phyloP scores from a whole-genome alignment of 768 basidiomycete species.

The Pulveroboletus sp. region DNA sequence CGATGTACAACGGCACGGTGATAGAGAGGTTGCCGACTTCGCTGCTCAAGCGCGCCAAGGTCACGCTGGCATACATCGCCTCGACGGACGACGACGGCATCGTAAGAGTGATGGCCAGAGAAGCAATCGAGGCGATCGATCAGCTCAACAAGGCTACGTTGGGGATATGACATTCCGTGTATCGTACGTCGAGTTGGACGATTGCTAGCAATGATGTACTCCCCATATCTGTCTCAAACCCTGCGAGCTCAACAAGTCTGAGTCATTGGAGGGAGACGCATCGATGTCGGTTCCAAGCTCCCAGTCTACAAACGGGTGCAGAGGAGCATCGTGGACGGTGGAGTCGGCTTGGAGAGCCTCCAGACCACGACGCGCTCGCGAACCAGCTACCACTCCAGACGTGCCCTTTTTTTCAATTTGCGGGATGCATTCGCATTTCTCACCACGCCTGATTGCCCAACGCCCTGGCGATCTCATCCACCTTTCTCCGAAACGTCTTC shows the following conservation, averaged over 20 bases:
- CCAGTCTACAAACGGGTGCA: slow-evolving; percentile 4
- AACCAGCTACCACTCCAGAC: slow-evolving; percentile 25
- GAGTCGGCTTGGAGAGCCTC: slow-evolving; percentile 20
- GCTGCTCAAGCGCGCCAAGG: slow-evolving; percentile 47
- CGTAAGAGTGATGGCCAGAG: slow-evolving; percentile 73
- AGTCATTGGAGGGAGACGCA: slow-evolving; percentile 74
- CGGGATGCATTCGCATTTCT: no score
- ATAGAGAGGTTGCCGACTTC: slow-evolving; percentile 21
- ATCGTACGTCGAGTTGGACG: background rate
- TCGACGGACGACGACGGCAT: slow-evolving; percentile 68
- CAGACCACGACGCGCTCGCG: slow-evolving; percentile 24
- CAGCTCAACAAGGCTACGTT: slow-evolving; percentile 47
- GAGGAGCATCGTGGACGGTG: slow-evolving; percentile 20
- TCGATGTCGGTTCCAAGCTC: slow-evolving; percentile 52
- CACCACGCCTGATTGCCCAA: slow-evolving; percentile 40
- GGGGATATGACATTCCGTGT: slow-evolving; percentile 16
- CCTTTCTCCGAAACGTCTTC: slow-evolving; percentile 61
- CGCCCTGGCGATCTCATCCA: slow-evolving; percentile 71
- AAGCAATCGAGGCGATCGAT: slow-evolving; percentile 53
- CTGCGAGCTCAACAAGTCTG: slow-evolving; percentile 58
- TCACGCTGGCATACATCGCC: slow-evolving; percentile 65
- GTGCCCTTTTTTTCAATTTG: background rate
- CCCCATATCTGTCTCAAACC: slow-evolving; percentile 96
- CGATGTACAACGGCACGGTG: slow-evolving; percentile 41
- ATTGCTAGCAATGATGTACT: slow-evolving; percentile 21